These are phyloP conservation scores for Calvatia gigantea DNA, from an alignment of 768 basidiomycete genomes.

Conservation along the genomic window DNA sequence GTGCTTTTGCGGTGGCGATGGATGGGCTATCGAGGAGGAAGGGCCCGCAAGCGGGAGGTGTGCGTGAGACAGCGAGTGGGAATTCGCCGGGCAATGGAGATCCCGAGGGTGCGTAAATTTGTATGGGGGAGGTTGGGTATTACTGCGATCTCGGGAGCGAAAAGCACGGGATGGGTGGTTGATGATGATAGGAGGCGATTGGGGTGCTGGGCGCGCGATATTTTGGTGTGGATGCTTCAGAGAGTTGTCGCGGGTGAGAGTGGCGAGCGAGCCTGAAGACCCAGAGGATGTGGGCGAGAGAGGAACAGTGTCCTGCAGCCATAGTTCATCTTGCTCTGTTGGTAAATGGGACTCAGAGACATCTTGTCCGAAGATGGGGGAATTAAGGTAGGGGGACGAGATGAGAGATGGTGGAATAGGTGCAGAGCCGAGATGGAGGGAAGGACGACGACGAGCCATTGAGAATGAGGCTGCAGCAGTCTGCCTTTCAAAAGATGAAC, in stretches of 20 bases:
- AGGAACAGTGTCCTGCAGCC: constrained; percentile 65
- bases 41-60: not conserved
- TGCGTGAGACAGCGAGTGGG: not conserved
- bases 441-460: constrained; percentile 29
- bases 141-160: not conserved
- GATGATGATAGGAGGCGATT: constrained; percentile 10
- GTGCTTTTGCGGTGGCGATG: not conserved
- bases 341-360: constrained; percentile 31
- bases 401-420: constrained; percentile 61
- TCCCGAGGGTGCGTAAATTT: not conserved
- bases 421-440: constrained; percentile 28
- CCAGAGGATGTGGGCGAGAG: constrained; percentile 19
- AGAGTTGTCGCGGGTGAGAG: constrained; percentile 5
- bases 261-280: constrained; percentile 11
- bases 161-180: not conserved
- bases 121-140: not conserved
- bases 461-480: constrained; percentile 1
- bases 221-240: not conserved
- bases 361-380: constrained; percentile 45
- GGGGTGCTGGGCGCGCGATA: constrained; percentile 8
- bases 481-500: not conserved
- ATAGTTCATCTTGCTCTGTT: constrained; percentile 50
- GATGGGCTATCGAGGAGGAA: not conserved
- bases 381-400: constrained; percentile 51
- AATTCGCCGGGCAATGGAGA: not conserved